A percentile compares a stretch with the other conserved stretches of the same genome.
Evolutionary conservation across 176 grass and related monocot species (phyloP).

Genomic region (Olyra latifolia): DNA sequence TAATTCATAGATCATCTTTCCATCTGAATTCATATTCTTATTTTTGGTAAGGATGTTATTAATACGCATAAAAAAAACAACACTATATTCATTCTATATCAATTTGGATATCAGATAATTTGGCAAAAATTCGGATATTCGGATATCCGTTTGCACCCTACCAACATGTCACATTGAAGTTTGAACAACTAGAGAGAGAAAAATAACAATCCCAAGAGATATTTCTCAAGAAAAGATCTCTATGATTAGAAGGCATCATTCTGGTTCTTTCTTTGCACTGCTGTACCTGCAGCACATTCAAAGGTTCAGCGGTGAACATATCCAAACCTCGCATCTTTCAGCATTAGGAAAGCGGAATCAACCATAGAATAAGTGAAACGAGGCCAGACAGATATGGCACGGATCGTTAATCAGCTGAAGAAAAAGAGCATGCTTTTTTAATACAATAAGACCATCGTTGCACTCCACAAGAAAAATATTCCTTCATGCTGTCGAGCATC

Average conservation of each 20-base stretch:
- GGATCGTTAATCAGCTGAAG: slow-evolving; percentile 21
- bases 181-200: neutral
- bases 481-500: slow-evolving; percentile 25
- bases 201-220: neutral
- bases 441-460: neutral
- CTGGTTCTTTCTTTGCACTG: slow-evolving; percentile 1
- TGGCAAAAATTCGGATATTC: no score
- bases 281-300: slow-evolving; percentile 32
- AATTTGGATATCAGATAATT: no score
- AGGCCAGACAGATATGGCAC: slow-evolving; percentile 22
- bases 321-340: slow-evolving; percentile 22
- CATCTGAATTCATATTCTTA: no score
- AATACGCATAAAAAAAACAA: no score
- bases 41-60: no score
- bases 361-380: neutral
- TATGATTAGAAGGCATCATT: neutral
- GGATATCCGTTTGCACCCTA: no score
- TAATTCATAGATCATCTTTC: no score
- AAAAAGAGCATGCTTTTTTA: neutral
- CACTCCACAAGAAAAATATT: neutral
- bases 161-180: neutral
- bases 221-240: slow-evolving; percentile 18
- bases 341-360: slow-evolving; percentile 18
- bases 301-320: slow-evolving; percentile 19
- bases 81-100: no score